phyloP scores from a whole-genome alignment of 306 rosid species.

The Quercus rubra region DNA sequence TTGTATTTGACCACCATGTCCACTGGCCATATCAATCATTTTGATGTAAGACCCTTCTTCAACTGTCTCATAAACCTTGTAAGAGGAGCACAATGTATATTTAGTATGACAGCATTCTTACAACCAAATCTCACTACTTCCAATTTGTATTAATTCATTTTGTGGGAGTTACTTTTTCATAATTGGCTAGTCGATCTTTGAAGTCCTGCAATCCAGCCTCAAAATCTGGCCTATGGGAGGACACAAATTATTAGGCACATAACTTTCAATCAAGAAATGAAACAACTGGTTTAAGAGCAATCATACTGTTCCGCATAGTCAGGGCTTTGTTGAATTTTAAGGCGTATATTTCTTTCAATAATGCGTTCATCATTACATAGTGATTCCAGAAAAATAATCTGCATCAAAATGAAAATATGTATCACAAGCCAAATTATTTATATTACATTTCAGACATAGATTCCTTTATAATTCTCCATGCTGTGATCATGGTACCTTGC shows the following conservation, averaged over 20 bases:
- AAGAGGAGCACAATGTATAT: conserved; percentile 19
- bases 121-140: conserved; percentile 13
- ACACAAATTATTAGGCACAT: conserved; percentile 20
- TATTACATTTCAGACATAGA: conserved; percentile 6
- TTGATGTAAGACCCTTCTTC: conserved; percentile 98
- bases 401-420: conserved; percentile 31
- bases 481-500: conserved; percentile 67
- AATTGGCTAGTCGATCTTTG: conserved; percentile 73
- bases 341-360: conserved; percentile 91
- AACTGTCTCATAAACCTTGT: conserved; percentile 86
- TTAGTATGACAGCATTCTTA: conserved; percentile 5
- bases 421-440: conserved; percentile 14
- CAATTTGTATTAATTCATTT: conserved; percentile 17
- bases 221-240: conserved; percentile 80
- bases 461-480: conserved; percentile 17
- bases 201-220: conserved; percentile 90
- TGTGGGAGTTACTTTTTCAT: conserved; percentile 63
- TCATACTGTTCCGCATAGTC: conserved; percentile 98
- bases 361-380: conserved; percentile 87
- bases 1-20: conserved; percentile 95
- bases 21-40: conserved; percentile 98
- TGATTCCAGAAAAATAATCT: conserved; percentile 97
- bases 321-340: conserved; percentile 98
- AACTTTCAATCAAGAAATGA: conserved; percentile 17
- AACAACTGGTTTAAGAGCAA: conserved; percentile 27